These are phyloP conservation scores for Nitzschia palea DNA, from an alignment of 108 stramenopile species.

Conservation along the genomic window DNA sequence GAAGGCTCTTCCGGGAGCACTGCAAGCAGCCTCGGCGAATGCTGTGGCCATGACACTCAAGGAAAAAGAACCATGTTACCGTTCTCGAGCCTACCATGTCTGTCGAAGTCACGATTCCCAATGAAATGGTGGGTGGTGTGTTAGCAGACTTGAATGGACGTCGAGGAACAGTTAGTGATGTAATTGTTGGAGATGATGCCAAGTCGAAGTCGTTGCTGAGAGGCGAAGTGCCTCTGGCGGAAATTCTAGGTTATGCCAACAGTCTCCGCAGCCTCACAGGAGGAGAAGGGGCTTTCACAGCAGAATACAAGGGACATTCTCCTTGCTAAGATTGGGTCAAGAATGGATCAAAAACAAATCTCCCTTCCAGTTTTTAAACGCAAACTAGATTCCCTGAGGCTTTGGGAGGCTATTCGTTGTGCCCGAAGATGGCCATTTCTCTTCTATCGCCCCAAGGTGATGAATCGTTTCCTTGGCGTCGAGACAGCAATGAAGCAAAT, in stretches of 20 bases:
- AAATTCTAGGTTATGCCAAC: conserved; percentile 88
- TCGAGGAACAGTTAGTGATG: conserved; percentile 83
- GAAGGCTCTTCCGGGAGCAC: conserved; percentile 69
- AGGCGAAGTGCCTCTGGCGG: conserved; percentile 82
- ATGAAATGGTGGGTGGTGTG: conserved; percentile 82
- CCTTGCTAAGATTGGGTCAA: conserved; percentile 23
- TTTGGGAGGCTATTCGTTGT: too few species aligned
- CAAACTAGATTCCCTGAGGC: too few species aligned
- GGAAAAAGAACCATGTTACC: conserved; percentile 30
- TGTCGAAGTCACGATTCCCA: conserved; percentile 73
- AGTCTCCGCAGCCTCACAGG: conserved; percentile 78
- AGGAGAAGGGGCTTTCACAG: conserved; percentile 84
- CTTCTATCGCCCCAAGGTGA: too few species aligned
- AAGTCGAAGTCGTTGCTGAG: conserved; percentile 66
- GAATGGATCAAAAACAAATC: too few species aligned
- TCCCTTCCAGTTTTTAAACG: too few species aligned
- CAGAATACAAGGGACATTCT: conserved; percentile 85
- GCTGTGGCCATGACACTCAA: conserved; percentile 53
- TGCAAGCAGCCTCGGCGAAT: conserved; percentile 75
- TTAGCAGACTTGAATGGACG: conserved; percentile 81
- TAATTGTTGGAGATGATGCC: conserved; percentile 55
- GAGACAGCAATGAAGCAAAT: too few species aligned
- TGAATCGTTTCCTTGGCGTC: too few species aligned
- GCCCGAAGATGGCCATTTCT: too few species aligned
- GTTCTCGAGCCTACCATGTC: conserved; percentile 88